A percentile compares a stretch with the other conserved stretches of the same genome.
phyloP scores from a whole-genome alignment of 2,329 filamentous ascomycete genomes.

The Diaporthe capsici region DNA sequence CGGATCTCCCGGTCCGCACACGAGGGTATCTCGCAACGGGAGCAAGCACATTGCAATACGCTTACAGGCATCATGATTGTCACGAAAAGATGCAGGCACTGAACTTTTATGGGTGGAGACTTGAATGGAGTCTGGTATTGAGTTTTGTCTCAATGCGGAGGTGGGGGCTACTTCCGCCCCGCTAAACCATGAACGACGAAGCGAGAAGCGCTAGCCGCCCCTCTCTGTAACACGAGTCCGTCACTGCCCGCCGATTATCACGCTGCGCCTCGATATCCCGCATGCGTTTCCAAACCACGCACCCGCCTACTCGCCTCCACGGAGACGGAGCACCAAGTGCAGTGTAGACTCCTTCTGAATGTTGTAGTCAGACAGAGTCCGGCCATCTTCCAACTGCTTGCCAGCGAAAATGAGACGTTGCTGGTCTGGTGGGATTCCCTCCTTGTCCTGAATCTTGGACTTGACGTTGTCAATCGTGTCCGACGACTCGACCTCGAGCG shows the following conservation, averaged over 20 bases:
- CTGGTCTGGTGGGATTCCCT: conserved; percentile 79
- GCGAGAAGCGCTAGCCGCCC: conserved; percentile 10
- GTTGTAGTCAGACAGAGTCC: conserved; percentile 89
- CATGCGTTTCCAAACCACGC: background rate
- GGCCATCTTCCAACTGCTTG: conserved; percentile 81
- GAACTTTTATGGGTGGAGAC: conserved; percentile 27
- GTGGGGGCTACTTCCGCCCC: conserved; percentile 14
- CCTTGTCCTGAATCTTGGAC: conserved; percentile 80
- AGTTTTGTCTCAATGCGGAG: conserved; percentile 11
- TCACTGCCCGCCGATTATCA: background rate
- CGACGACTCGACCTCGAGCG: conserved; percentile 76
- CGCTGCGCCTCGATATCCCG: too few relatives aligned
- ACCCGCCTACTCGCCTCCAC: conserved; percentile 69
- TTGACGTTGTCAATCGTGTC: conserved; percentile 82
- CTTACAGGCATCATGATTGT: background rate
- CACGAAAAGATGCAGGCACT: background rate
- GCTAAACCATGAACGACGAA: conserved; percentile 1
- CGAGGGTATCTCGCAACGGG: background rate
- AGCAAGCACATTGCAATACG: background rate
- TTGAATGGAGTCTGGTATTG: conserved; percentile 28
- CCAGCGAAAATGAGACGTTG: conserved; percentile 80
- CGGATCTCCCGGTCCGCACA: background rate
- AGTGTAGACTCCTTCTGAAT: conserved; percentile 85
- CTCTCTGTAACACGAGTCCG: background rate
- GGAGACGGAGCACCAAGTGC: conserved; percentile 78